Conservation (phyloP, 139 green algal species). For the Closterium sp. region DNA sequence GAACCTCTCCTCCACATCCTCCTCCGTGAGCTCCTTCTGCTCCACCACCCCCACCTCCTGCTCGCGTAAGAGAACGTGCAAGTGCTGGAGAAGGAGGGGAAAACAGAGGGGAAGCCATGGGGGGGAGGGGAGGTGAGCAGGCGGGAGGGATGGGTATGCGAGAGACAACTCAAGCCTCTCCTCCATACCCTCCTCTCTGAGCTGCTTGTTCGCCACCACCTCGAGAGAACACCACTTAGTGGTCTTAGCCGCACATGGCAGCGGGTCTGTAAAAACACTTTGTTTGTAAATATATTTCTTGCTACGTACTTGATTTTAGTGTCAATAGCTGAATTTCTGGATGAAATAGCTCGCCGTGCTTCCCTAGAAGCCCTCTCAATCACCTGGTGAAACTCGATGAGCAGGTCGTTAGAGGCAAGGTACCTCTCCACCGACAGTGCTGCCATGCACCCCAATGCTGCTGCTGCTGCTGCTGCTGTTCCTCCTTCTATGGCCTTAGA, state of each 20-base stretch:
- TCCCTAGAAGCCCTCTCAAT: too few relatives aligned
- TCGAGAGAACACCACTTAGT: too few relatives aligned
- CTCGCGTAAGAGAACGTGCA: too few relatives aligned
- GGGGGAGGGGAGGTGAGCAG: neutral
- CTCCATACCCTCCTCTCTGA: conserved; percentile 26
- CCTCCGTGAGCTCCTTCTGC: conserved; percentile 50
- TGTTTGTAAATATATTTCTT: too few relatives aligned
- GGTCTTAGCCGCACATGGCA: too few relatives aligned
- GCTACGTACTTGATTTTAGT: too few relatives aligned
- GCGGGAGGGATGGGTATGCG: too few relatives aligned
- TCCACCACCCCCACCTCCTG: conserved; percentile 39
- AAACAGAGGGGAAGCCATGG: too few relatives aligned
- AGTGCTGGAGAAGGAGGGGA: too few relatives aligned
- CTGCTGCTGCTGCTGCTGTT: conserved; percentile 61
- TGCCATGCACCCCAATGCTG: conserved; percentile 91
- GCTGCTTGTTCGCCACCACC: conserved; percentile 54
- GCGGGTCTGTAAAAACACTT: too few relatives aligned
- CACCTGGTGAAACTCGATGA: neutral
- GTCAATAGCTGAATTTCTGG: too few relatives aligned
- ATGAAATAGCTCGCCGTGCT: too few relatives aligned
- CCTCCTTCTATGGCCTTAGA: neutral
- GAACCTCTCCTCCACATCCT: conserved; percentile 56
- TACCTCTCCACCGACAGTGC: conserved; percentile 88
- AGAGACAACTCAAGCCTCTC: conserved; percentile 66
- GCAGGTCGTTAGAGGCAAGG: conserved; percentile 7